Conservation (phyloP, 2,329 filamentous ascomycete species). For the Colletotrichum acutatum region DNA sequence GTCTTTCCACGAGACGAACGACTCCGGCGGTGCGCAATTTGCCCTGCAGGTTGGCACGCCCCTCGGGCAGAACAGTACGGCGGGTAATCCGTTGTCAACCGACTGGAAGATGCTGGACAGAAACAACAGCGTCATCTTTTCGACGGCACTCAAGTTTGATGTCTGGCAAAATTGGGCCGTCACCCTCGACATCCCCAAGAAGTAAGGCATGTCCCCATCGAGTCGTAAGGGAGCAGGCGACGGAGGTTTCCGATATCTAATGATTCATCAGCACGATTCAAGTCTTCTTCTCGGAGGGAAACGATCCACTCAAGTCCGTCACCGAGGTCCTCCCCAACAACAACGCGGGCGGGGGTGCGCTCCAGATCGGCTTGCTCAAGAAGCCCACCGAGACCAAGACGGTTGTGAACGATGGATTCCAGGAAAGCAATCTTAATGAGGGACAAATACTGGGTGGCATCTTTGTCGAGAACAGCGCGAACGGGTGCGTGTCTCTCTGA, state of each 20-base stretch:
- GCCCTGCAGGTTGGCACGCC: conserved; percentile 66
- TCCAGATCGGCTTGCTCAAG: conserved; percentile 71
- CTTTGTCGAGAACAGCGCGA: conserved; percentile 60
- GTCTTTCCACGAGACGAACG: conserved; percentile 58
- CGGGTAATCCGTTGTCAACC: conserved; percentile 42
- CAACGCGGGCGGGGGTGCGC: conserved; percentile 67
- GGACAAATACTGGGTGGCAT: conserved; percentile 63
- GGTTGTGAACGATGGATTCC: conserved; percentile 58
- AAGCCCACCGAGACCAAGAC: conserved; percentile 61
- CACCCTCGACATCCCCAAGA: conserved; percentile 65
- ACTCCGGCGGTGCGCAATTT: conserved; percentile 62
- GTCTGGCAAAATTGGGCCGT: conserved; percentile 72
- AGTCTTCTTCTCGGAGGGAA: conserved; percentile 65
- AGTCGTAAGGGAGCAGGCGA: not conserved
- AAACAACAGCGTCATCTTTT: conserved; percentile 61
- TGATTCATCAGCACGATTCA: conserved; percentile 58
- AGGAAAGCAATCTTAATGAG: conserved; percentile 60
- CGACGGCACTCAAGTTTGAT: conserved; percentile 57
- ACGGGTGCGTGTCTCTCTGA: conserved; percentile 24
- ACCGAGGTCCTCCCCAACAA: conserved; percentile 60
- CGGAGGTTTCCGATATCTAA: not conserved
- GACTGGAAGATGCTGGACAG: conserved; percentile 58
- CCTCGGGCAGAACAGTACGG: conserved; percentile 48
- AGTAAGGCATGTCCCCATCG: conserved; percentile 51
- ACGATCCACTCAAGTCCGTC: conserved; percentile 55